Base-by-base conservation (phyloP, 805 yeast genomes). In the Jamesozyma rosinii region DNA sequence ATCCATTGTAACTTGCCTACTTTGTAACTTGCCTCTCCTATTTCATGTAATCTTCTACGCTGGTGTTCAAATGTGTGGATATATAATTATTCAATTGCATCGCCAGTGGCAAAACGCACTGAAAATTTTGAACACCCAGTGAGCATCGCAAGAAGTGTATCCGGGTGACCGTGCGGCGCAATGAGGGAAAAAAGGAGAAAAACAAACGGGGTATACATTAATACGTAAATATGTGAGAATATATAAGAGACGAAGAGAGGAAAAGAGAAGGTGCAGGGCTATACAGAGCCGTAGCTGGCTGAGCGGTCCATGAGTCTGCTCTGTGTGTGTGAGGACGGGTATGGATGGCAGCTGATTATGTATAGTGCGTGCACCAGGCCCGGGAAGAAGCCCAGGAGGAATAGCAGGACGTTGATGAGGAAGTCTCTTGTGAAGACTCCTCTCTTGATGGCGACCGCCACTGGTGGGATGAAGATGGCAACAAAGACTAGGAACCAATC, bases 331-430 rank as follows among this genome's bases (percentile, higher is more conserved):
- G 13, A 1, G 29, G 17, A 4, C 59, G n/a, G 61, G 44, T 60
- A 68, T 6, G 85, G 83, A 49, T 77, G 73, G 38, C 41, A 26
- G 21, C 35, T 33, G 35, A 83, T 80, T 45, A 83, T 74, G 58
- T 79, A 83, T 63, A 80, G 70, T 4, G 83, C 70, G 59, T 83
- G 90, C 36, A 82, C 61, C 40, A 81, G 65, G 3, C 88, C 88
- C 0, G 90, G 90, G 44, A 83, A 62, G 58, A 74, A 78, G 2
- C 88, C 85, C 27, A 82, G 62, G 8, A 79, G 40, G 49, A 79
- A 77, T 35, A 83, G 66, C 22, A 76, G 59, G 34, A 82, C 67
- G 57, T 82, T 83, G 47, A 82, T 74, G 65, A 73, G 66, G 50
- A 58, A 49, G 41, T 61, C 65, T 42, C 55, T 55, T 8, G 59